Conservation (phyloP, 805 yeast genomes). For the Limtongia smithiae region DNA sequence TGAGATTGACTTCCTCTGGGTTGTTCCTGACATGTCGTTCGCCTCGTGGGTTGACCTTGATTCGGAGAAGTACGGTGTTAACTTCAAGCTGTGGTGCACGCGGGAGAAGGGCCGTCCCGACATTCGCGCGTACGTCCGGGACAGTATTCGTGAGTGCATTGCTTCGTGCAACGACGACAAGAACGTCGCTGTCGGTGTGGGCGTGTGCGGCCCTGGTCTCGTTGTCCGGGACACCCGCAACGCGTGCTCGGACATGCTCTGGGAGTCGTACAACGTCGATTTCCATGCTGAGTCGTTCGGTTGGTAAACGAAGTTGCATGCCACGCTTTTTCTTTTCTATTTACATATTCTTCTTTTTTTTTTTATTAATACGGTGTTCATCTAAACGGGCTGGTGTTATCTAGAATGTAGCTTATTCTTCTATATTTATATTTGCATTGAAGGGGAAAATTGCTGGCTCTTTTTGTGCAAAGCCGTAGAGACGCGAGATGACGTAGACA, state of each 20-base stretch:
- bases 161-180: slow-evolving; percentile 22
- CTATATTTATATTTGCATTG: too few species aligned
- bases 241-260: slow-evolving; percentile 30
- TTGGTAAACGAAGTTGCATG: slow-evolving; percentile 28
- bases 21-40: slow-evolving; percentile 32
- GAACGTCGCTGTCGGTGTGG: slow-evolving; percentile 29
- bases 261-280: slow-evolving; percentile 30
- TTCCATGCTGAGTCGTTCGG: slow-evolving; percentile 36
- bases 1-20: slow-evolving; percentile 35
- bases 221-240: slow-evolving; percentile 33
- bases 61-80: slow-evolving; percentile 26
- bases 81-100: slow-evolving; percentile 34
- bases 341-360: slow-evolving; percentile 1
- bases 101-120: slow-evolving; percentile 35
- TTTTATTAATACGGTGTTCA: too few species aligned
- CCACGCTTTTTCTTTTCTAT: slow-evolving; percentile 1
- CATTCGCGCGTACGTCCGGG: slow-evolving; percentile 25
- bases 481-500: too few species aligned
- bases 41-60: slow-evolving; percentile 32
- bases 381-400: too few species aligned
- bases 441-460: too few species aligned
- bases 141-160: slow-evolving; percentile 18
- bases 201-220: slow-evolving; percentile 35
- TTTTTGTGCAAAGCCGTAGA: too few species aligned
- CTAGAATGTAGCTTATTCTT: too few species aligned